A percentile compares a stretch with the other conserved stretches of the same genome.
Conservation (phyloP, 495 filamentous ascomycete species). For the Paragyromitra xinjiangensis region DNA sequence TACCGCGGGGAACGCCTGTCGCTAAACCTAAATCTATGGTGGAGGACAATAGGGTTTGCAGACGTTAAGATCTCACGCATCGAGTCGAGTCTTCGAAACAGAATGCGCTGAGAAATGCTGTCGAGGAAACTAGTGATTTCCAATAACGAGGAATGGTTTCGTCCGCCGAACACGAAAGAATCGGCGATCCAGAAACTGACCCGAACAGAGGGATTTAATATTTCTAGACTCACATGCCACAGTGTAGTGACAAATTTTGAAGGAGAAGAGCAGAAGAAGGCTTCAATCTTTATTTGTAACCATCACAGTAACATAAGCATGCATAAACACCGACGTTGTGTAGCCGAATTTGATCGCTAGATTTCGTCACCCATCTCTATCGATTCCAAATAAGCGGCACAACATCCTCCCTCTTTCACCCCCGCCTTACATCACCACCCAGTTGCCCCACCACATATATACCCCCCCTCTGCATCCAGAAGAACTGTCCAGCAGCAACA, state of each 20-base stretch:
- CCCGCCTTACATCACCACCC: constrained; percentile 13
- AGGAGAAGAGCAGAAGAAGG: not conserved
- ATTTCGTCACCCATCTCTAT: constrained; percentile 36
- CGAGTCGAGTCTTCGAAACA: not conserved
- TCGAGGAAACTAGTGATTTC: not conserved
- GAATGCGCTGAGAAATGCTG: not conserved
- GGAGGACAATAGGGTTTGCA: not conserved
- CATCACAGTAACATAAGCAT: not conserved
- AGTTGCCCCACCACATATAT: constrained; percentile 1
- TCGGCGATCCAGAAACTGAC: constrained; percentile 19
- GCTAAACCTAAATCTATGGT: not conserved
- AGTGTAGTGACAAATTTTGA: constrained; percentile 2
- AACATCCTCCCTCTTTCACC: not conserved
- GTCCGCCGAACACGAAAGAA: not conserved
- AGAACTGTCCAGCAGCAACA: constrained; percentile 19
- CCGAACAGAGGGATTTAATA: constrained; percentile 21
- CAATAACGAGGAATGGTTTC: not conserved
- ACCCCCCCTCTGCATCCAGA: not conserved
- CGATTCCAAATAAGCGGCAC: constrained; percentile 30
- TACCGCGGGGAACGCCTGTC: constrained; percentile 2
- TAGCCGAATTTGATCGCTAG: not conserved
- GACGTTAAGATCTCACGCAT: not conserved
- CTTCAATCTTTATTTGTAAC: not conserved
- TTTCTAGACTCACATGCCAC: not conserved
- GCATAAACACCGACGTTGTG: not conserved